Evolutionary conservation across 2,329 filamentous ascomycete genomes (phyloP).

Genomic region (Beauveria sp.): DNA sequence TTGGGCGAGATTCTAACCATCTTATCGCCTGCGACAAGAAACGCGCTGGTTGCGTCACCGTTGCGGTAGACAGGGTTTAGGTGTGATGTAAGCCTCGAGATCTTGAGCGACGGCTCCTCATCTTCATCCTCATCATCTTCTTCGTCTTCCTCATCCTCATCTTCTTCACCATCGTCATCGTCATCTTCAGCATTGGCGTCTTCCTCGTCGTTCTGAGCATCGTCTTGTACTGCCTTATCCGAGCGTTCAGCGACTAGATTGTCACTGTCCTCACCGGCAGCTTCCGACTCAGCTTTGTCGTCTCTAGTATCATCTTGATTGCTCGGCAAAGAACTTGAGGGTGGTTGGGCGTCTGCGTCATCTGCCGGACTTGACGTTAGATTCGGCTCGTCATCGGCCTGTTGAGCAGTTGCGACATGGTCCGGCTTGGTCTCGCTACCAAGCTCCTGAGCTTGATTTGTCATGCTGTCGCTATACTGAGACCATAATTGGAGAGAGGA

Average conservation of each 20-base stretch:
- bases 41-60: conserved; percentile 88
- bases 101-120: conserved; percentile 91
- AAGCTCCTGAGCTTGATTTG: conserved; percentile 11
- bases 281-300: background rate
- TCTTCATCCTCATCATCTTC: conserved; percentile 79
- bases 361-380: background rate
- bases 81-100: conserved; percentile 75
- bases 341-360: background rate
- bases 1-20: conserved; percentile 55
- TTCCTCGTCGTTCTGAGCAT: conserved; percentile 18
- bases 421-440: conserved; percentile 7
- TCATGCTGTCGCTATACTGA: conserved; percentile 9
- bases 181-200: conserved; percentile 31
- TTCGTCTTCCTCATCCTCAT: conserved; percentile 51
- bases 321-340: background rate
- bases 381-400: background rate
- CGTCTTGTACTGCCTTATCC: conserved; percentile 10
- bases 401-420: background rate
- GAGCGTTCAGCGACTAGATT: background rate
- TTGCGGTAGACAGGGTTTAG: conserved; percentile 80
- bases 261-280: background rate
- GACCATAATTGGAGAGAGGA: background rate
- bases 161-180: conserved; percentile 36
- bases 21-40: conserved; percentile 88
- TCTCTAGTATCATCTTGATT: background rate